A percentile compares a stretch with the other conserved stretches of the same genome.
Conservation (phyloP, 176 grass and related monocot genomes). For the Calamus simplicifolius region DNA sequence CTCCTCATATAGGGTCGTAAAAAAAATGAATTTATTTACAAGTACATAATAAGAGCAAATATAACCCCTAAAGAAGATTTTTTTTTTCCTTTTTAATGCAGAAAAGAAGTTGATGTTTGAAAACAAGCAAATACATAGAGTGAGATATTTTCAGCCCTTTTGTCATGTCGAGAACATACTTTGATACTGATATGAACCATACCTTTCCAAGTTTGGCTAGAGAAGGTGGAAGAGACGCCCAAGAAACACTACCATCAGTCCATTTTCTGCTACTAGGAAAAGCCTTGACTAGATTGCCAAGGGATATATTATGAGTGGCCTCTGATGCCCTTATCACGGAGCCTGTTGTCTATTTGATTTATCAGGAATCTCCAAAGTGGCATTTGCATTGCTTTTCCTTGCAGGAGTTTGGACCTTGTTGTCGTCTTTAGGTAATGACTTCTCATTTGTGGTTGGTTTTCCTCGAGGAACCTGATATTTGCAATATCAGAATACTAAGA, state of each 20-base stretch:
- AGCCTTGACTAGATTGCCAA: conserved; percentile 29
- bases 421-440: conserved; percentile 33
- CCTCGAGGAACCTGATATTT: conserved; percentile 48
- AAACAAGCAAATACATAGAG: too few relatives aligned
- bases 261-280: conserved; percentile 28
- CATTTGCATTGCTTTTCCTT: conserved; percentile 17
- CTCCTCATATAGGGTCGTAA: too few relatives aligned
- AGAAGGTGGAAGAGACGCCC: conserved; percentile 53
- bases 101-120: too few relatives aligned
- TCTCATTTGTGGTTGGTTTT: conserved; percentile 30
- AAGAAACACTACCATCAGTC: conserved; percentile 35
- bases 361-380: conserved; percentile 16
- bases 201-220: conserved; percentile 44
- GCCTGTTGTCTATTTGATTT: conserved; percentile 11
- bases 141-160: too few relatives aligned
- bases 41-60: too few relatives aligned
- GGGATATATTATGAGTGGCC: conserved; percentile 11
- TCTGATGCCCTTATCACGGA: conserved; percentile 23
- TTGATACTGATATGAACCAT: neutral
- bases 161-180: too few relatives aligned
- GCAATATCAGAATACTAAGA: too few relatives aligned
- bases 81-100: too few relatives aligned
- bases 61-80: too few relatives aligned
- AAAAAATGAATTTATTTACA: too few relatives aligned
- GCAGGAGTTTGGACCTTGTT: conserved; percentile 31